Conservation (phyloP, 352 stramenopile species). For the Globisporangium solare region DNA sequence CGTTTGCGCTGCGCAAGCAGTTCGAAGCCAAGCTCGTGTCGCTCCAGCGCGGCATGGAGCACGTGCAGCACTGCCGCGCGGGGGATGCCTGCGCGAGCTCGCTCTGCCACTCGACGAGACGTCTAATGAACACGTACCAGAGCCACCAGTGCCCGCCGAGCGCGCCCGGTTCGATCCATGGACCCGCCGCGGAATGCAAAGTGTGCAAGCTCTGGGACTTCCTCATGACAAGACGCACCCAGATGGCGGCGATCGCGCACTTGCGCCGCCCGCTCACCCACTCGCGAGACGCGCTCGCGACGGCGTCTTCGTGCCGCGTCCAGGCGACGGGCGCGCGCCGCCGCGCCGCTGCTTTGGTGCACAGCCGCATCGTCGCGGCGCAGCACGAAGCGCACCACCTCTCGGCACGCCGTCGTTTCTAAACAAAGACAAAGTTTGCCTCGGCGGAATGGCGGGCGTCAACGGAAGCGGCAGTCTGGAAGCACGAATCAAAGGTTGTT, state of each 20-base stretch:
- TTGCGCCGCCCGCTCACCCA: constrained; percentile 12
- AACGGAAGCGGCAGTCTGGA: constrained; percentile 8
- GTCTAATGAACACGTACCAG: constrained; percentile 59
- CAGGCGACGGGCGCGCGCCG: constrained; percentile 6
- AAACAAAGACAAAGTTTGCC: constrained; percentile 7
- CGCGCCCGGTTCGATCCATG: constrained; percentile 1
- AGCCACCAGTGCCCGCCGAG: constrained; percentile 45
- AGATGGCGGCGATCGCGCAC: constrained; percentile 17
- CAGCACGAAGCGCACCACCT: constrained; percentile 26
- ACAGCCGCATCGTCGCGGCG: constrained; percentile 21
- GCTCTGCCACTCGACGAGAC: constrained; percentile 66
- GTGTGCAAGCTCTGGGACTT: constrained; percentile 78
- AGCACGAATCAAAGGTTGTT: neutral
- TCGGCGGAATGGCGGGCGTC: neutral
- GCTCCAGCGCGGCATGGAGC: constrained; percentile 60
- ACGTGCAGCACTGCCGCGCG: constrained; percentile 47
- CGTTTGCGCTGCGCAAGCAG: constrained; percentile 44
- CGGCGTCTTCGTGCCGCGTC: constrained; percentile 1
- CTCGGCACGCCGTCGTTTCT: constrained; percentile 23
- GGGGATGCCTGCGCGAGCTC: constrained; percentile 57
- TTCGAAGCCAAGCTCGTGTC: constrained; percentile 58
- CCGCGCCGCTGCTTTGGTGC: constrained; percentile 14
- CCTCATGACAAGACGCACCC: constrained; percentile 29
- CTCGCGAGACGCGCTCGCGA: neutral
- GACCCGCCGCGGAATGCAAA: constrained; percentile 35